phyloP scores from a whole-genome alignment of 2,329 filamentous ascomycete genomes.

The Trematosphaeria pertusa region DNA sequence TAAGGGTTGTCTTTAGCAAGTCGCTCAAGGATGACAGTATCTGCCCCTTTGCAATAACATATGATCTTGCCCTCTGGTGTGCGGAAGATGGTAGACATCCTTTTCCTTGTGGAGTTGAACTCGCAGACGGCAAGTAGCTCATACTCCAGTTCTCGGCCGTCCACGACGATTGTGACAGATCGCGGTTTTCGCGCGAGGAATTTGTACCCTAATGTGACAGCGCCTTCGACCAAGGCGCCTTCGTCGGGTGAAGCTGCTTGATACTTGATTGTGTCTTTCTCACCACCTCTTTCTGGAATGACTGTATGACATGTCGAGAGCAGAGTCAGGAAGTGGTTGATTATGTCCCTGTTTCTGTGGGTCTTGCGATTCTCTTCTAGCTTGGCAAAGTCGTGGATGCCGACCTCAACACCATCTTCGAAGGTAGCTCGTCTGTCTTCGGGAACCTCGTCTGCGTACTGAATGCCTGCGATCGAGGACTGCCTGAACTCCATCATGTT shows the following conservation, averaged over 20 bases:
- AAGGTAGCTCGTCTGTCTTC: constrained; percentile 84
- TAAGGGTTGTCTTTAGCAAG: constrained; percentile 79
- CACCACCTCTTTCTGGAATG: constrained; percentile 86
- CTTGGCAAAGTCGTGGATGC: constrained; percentile 83
- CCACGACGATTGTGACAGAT: constrained; percentile 81
- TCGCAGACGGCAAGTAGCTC: constrained; percentile 96
- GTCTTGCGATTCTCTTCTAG: constrained; percentile 73
- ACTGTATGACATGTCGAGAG: constrained; percentile 95
- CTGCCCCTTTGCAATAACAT: constrained; percentile 94
- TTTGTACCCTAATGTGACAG: constrained; percentile 81
- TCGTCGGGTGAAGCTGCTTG: constrained; percentile 98
- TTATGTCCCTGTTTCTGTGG: constrained; percentile 65
- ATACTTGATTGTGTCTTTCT: constrained; percentile 89
- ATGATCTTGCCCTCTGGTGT: constrained; percentile 95
- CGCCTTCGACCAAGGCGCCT: constrained; percentile 93
- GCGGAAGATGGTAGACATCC: constrained; percentile 97
- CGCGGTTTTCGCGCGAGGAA: constrained; percentile 91
- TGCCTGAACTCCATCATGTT: constrained; percentile 99
- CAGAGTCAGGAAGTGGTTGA: constrained; percentile 85
- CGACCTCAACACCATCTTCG: constrained; percentile 78
- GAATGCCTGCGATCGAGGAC: constrained; percentile 89
- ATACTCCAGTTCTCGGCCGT: constrained; percentile 76
- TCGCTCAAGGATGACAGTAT: constrained; percentile 95
- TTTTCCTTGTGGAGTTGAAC: constrained; percentile 96
- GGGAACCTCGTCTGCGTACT: constrained; percentile 90